Conservation (phyloP, 306 rosid genomes). For the Alnus rubra region DNA sequence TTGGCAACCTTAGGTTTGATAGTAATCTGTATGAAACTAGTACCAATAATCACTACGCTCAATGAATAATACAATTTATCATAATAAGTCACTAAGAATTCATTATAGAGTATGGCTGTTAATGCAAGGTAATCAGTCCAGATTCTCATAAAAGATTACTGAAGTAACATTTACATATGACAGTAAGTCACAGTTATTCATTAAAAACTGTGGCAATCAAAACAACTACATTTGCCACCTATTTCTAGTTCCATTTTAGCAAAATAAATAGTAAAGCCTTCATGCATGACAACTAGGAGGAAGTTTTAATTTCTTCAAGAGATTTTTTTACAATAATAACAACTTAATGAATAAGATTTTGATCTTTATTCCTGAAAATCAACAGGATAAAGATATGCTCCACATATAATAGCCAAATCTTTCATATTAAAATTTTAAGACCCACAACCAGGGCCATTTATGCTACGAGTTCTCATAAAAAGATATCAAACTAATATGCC, state of each 20-base stretch:
- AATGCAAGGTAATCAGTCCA: background rate
- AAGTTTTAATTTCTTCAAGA: background rate
- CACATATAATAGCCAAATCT: slow-evolving; percentile 1
- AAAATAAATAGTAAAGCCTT: background rate
- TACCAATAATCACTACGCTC: background rate
- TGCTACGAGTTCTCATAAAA: background rate
- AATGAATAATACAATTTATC: background rate
- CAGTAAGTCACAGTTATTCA: background rate
- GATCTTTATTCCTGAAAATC: background rate
- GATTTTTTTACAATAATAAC: background rate
- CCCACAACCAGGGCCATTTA: background rate
- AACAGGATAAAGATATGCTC: background rate
- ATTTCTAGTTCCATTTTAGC: background rate
- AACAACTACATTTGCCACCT: background rate
- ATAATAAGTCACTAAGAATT: background rate
- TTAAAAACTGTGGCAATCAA: background rate
- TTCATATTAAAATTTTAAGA: background rate
- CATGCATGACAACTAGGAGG: background rate
- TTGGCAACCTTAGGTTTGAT: background rate
- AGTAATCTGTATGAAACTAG: background rate
- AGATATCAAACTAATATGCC: slow-evolving; percentile 1
- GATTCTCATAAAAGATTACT: background rate
- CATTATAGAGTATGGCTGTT: background rate
- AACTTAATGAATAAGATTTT: background rate
- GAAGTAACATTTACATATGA: background rate